Evolutionary conservation across 1,284 basidiomycete genomes (phyloP).

Genomic region (Exobasidium rhododendri): DNA sequence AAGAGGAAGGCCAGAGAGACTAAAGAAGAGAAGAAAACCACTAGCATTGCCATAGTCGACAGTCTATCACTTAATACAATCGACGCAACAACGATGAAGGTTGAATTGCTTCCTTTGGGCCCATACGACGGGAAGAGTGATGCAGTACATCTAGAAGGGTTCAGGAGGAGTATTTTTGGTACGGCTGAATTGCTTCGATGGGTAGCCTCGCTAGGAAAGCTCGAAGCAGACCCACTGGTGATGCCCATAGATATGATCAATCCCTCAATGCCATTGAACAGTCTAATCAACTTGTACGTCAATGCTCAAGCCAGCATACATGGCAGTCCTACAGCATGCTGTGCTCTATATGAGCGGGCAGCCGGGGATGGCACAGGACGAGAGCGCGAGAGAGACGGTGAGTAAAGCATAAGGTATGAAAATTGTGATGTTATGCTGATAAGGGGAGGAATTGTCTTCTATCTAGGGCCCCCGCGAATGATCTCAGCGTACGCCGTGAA

Average conservation of each 20-base stretch:
- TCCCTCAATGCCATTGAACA: conserved; percentile 38
- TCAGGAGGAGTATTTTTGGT: conserved; percentile 24
- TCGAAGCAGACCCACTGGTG: conserved; percentile 48
- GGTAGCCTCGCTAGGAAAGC: conserved; percentile 45
- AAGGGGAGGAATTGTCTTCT: neutral
- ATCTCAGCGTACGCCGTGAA: conserved; percentile 35
- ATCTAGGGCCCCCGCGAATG: conserved; percentile 37
- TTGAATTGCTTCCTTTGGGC: conserved; percentile 46
- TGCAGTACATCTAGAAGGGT: conserved; percentile 16
- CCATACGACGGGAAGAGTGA: conserved; percentile 26
- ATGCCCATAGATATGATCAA: conserved; percentile 49
- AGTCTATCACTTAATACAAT: neutral
- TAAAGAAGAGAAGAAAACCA: conserved; percentile 10
- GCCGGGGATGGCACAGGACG: conserved; percentile 48
- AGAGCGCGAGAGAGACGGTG: conserved; percentile 47
- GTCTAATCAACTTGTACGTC: conserved; percentile 39
- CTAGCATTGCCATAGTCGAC: neutral
- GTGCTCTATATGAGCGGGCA: conserved; percentile 46
- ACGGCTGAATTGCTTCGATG: conserved; percentile 51
- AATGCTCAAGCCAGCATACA: conserved; percentile 11
- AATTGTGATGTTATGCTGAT: neutral
- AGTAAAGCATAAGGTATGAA: conserved; percentile 6
- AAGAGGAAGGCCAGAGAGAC: conserved; percentile 7
- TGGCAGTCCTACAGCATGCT: conserved; percentile 31
- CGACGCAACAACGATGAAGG: conserved; percentile 12